Evolutionary conservation across 2,329 filamentous ascomycete genomes (phyloP), one percentile per base, ranked within the genome.

Genomic region (Trichoderma sp.): DNA sequence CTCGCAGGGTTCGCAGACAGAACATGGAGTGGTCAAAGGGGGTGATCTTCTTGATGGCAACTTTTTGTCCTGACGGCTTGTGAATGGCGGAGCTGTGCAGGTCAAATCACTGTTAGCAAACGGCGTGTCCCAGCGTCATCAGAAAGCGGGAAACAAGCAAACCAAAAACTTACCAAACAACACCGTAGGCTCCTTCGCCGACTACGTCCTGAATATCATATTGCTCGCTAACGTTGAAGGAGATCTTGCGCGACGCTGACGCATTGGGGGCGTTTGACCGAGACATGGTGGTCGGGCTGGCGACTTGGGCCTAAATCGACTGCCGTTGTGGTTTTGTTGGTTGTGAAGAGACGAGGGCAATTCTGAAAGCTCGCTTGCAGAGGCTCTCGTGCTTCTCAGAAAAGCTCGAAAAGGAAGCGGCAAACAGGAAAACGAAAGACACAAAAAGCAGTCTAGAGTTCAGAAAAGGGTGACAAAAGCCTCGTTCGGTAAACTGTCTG

Each of bases 181-280:
- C 95, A 81, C 96, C 96, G 78, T 99, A 99, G 73, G 96, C 96
- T 78, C 96, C 96, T 83, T 99, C 96, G 75, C 96, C 96, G 71
- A 99, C 96, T 60, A 99, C 96, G 90, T 99, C 96, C 81, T 98
- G 95, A 74, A 99, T 99, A 79, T 99, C 96, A 80, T 99, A 99
- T 82, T 99, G 96, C 82, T 99, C 96, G 78, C 94, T 97, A 72
- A 99, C 96, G 79, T 99, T 99, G 90, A 99, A 99, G 68, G 94
- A 98, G 81, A 99, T 99, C 88, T 98, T 99, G 80, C 96, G 88
- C 76, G 89, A 91, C 76, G 87, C 87, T 76, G 86, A 82, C 70
- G 86, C 82, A 80, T 84, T 88, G 76, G 84, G 87, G 73, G 85
- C 80, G 76, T 84, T 82, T 70, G 86, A 77, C 76, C 86, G 87